phyloP scores from a whole-genome alignment of 2,329 filamentous ascomycete species.

The Orbilia brochopaga region DNA sequence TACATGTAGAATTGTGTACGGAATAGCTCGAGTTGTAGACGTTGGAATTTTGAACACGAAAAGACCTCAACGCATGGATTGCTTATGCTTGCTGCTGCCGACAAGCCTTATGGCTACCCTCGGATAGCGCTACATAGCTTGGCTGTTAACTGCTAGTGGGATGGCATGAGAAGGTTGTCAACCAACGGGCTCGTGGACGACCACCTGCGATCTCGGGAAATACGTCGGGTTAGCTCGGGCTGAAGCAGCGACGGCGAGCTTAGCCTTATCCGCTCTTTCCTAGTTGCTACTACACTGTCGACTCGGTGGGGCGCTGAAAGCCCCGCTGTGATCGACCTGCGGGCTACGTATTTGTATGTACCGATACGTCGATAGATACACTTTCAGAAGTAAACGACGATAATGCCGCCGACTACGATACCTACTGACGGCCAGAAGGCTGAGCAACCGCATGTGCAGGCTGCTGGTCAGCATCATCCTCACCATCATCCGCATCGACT shows the following conservation, averaged over 20 bases:
- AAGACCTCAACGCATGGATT: slow-evolving; percentile 11
- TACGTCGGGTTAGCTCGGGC: too few relatives aligned
- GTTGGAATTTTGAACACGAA: slow-evolving; percentile 21
- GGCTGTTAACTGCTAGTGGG: not conserved
- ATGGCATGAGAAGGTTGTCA: not conserved
- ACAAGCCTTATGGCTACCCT: not conserved
- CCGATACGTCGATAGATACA: not conserved
- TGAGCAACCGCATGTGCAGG: slow-evolving; percentile 1
- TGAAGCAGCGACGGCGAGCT: too few relatives aligned
- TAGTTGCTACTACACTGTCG: not conserved
- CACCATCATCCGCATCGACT: slow-evolving; percentile 35
- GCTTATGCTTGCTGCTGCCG: not conserved
- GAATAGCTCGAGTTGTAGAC: slow-evolving; percentile 23
- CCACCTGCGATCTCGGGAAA: not conserved
- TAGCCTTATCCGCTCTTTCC: too few relatives aligned
- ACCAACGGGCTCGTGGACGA: too few relatives aligned
- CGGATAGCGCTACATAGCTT: too few relatives aligned
- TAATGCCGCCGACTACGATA: slow-evolving; percentile 12
- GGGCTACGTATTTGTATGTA: too few relatives aligned
- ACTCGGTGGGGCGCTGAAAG: too few relatives aligned
- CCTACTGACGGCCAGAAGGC: not conserved
- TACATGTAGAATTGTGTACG: not conserved
- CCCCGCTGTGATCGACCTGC: too few relatives aligned
- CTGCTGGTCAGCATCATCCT: slow-evolving; percentile 18
- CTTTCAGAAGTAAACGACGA: not conserved